Evolutionary conservation across 148 eudicot genomes (phyloP), one percentile per base, ranked within the genome.

Genomic region (Arctostaphylos glauca): DNA sequence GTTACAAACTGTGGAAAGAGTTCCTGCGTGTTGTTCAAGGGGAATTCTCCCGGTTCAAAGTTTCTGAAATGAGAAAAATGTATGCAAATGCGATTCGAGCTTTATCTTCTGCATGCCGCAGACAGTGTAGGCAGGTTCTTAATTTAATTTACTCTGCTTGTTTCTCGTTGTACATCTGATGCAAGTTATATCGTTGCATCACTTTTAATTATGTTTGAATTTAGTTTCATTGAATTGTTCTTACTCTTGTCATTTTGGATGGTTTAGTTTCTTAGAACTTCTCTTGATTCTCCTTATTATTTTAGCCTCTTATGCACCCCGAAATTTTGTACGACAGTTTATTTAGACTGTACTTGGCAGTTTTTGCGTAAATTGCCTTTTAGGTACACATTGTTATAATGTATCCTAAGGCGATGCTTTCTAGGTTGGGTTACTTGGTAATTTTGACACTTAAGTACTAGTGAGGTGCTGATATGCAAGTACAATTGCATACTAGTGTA

Each of bases 91-190:
- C 93, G 13, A 90, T 93, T 67, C 96, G 85, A 86, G 97, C 99
- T 84, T 90, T 97, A 75, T 89, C 92, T 85, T 90, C 94, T 85
- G 92, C 98, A 86, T 89, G 92, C 80, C 89, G 90, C 85, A 93
- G 89, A 94, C 92, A 86, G 91, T 81, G 86, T 91, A 93, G 93
- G 97, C 97, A 96, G 99, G 99, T 96, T 90, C 92, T 93, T 87
- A 84, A 86, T 78, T 87, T 84, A 84, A 21, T 50, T 18, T 80
- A 18, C 75, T 60, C 70, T 1, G 50, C 84, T 75, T 64, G 47
- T 70, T 58, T 46, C 48, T 80, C 72, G 54, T 82, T 55, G 62
- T 81, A 55, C 21, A 41, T 9, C 53, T 74, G 70, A 46, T 47
- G 38, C 19, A 44, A 46, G 16, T 74, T 47, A 43, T 72, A 72